These are phyloP conservation scores for Hanseniaspora valbyensis DNA, from an alignment of 805 yeast species.

Conservation along the genomic window DNA sequence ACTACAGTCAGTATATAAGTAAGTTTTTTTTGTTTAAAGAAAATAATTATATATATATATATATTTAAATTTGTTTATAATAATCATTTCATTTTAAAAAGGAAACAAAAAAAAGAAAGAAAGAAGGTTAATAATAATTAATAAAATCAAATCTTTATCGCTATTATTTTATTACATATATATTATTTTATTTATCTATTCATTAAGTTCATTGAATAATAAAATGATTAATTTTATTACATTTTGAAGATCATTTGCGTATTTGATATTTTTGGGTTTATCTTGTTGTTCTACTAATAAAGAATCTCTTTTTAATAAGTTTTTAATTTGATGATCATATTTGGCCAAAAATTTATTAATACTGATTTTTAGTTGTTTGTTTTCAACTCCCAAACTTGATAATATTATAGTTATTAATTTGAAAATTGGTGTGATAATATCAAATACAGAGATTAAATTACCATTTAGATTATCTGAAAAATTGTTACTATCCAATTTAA, in stretches of 20 bases:
- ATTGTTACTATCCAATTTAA: constrained; percentile 1
- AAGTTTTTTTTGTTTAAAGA: background rate
- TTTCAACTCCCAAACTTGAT: constrained; percentile 7
- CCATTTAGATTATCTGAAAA: background rate
- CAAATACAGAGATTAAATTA: constrained; percentile 6
- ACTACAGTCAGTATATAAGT: constrained; percentile 32
- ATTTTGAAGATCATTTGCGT: constrained; percentile 5
- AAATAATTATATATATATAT: background rate
- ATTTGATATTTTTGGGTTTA: background rate
- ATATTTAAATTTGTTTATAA: background rate
- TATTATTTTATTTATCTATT: background rate
- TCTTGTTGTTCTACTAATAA: constrained; percentile 3
- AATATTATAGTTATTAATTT: constrained; percentile 3
- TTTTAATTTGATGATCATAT: constrained; percentile 13
- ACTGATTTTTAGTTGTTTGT: constrained; percentile 7
- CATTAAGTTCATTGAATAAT: constrained; percentile 4
- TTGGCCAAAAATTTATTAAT: constrained; percentile 4
- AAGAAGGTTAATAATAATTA: background rate
- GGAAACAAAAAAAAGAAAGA: too few species aligned
- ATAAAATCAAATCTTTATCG: background rate
- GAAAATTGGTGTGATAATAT: constrained; percentile 10
- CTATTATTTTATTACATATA: background rate
- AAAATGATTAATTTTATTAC: constrained; percentile 4
- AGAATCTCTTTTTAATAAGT: constrained; percentile 14
- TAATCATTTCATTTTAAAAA: too few species aligned